Evolutionary conservation across 805 yeast species (phyloP).

Genomic region (Brettanomyces nanus): DNA sequence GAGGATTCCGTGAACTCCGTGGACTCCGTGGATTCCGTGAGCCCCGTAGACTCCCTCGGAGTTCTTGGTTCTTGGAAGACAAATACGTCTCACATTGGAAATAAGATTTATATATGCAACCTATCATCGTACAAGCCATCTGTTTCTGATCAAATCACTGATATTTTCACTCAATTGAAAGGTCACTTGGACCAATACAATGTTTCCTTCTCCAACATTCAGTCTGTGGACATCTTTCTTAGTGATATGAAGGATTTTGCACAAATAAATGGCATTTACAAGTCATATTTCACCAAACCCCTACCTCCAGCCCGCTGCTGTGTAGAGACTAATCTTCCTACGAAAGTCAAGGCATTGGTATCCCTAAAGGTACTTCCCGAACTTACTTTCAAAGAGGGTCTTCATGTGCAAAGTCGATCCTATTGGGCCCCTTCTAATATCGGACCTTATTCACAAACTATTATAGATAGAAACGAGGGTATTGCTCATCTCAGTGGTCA

Average conservation of each 20-base stretch:
- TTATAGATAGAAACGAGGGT: conserved; percentile 38
- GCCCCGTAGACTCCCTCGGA: not conserved
- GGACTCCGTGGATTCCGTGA: not conserved
- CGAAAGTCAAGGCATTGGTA: conserved; percentile 36
- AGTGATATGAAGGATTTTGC: conserved; percentile 58
- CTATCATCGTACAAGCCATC: conserved; percentile 24
- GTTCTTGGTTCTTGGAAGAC: not conserved
- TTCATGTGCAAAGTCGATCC: conserved; percentile 88
- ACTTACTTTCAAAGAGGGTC: conserved; percentile 43
- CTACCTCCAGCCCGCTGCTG: conserved; percentile 89
- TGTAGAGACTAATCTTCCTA: conserved; percentile 50
- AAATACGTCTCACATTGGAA: conserved; percentile 15
- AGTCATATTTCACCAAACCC: conserved; percentile 43
- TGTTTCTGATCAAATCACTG: conserved; percentile 37
- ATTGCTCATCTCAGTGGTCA: conserved; percentile 77
- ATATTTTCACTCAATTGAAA: conserved; percentile 40
- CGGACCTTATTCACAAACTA: conserved; percentile 93
- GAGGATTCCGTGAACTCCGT: conserved; percentile 2
- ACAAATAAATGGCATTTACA: conserved; percentile 54
- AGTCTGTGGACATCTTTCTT: conserved; percentile 54
- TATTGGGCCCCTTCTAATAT: conserved; percentile 99
- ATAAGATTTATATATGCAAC: conserved; percentile 37
- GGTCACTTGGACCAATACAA: conserved; percentile 24
- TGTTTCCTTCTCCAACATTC: conserved; percentile 38
- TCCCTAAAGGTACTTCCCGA: conserved; percentile 47